Evolutionary conservation across 2,329 filamentous ascomycete genomes (phyloP), one percentile per base, ranked within the genome.

Genomic region (Fusarium goolgardi): DNA sequence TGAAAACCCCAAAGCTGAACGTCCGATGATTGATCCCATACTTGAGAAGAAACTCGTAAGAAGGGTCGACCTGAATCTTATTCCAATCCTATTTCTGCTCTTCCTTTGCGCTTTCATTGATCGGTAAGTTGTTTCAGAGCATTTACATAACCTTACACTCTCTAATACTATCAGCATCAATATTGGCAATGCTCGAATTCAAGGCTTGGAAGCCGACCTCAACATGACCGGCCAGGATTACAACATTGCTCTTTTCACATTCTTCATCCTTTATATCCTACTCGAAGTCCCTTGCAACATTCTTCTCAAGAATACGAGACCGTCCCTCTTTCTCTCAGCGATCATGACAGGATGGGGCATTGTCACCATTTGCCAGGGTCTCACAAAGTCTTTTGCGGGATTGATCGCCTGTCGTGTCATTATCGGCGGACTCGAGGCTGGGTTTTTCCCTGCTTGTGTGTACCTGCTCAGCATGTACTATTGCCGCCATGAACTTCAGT

Each of bases 71-170:
- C 1, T 39, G 1, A 39, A 39, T 21, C n/a, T 39, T 21, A n/a
- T 39, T 2, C 35, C 35, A 0, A 8, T 39, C 0, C 35, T 39
- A 12, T 39, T 39, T 9, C 3, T 39, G 12, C 35, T 39, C 0
- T 39, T 39, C 7, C 35, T 39, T 1, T 39, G 35, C 12, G 35
- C 35, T 3, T 39, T 39, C 7, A 39, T 39, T 8, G 35, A 39
- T 21, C 35, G 35, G 35, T 39, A 39, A 15, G 34, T n/a, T 18
- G n/a, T 20, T 4, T 7, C 10, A 6, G 9, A 37, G 34, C 10
- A 18, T 10, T n/a, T 10, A 12, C 5, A 6, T 4, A 12, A 37
- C 3, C 3, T 10, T 34, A 11, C 18, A 37, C 2, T n/a, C 18
- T 11, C 34, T 37, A 11, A 37, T 6, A n/a, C 1, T 11, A 3